Percentiles rank a stretch among this genome's conserved stretches.
phyloP scores from a whole-genome alignment of 306 rosid species.

The Quercus cerris region DNA sequence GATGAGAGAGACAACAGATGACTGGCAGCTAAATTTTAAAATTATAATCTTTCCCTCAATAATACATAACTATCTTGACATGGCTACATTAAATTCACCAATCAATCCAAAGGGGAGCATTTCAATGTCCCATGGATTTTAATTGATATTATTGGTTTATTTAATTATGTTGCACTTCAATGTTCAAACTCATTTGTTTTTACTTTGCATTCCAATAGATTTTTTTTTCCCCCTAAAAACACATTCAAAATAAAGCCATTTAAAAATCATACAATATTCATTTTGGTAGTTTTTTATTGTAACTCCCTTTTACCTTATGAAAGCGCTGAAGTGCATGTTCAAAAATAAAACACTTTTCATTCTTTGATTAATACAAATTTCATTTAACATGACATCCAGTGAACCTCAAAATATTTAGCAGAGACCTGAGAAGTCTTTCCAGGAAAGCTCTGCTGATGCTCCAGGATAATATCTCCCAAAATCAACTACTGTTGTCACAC shows the following conservation, averaged over 20 bases:
- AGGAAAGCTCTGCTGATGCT: slow-evolving; percentile 45
- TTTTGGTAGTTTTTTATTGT: background rate
- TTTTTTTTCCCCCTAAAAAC: background rate
- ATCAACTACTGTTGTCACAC: slow-evolving; percentile 89
- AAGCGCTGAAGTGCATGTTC: background rate
- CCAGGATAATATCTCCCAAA: slow-evolving; percentile 82
- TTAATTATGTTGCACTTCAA: background rate
- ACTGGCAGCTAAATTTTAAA: background rate
- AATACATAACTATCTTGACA: background rate
- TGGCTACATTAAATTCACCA: background rate
- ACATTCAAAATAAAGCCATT: background rate
- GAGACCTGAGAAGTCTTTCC: slow-evolving; percentile 90
- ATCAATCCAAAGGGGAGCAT: background rate
- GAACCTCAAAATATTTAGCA: slow-evolving; percentile 1
- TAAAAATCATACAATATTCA: background rate
- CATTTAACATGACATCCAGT: slow-evolving; percentile 5
- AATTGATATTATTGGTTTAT: background rate
- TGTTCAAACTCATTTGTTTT: background rate
- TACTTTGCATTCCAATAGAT: background rate
- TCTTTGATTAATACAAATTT: background rate
- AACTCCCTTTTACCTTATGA: background rate
- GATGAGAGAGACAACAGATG: background rate
- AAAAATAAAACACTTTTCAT: background rate
- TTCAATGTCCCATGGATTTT: background rate
- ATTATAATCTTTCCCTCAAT: background rate